Base-by-base conservation (phyloP, 2,329 filamentous ascomycete genomes). In the Metarhizium sp. region DNA sequence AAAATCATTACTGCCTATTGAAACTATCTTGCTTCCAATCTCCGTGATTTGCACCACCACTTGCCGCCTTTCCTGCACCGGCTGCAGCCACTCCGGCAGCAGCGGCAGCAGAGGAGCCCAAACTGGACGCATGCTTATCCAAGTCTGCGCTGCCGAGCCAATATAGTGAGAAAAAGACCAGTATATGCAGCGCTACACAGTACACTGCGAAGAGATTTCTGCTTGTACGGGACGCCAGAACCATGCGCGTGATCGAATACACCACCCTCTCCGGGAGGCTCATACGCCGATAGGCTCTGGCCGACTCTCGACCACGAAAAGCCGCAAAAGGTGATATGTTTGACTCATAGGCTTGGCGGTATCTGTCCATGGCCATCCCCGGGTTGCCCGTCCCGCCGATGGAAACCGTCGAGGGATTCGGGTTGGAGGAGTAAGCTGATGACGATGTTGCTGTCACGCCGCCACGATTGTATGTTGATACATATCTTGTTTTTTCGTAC, bases 401-500 rank as follows among this genome's bases (percentile, higher is more conserved):
- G 59, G 79, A 78, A 30, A 90, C 76, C 25, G 87, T 84, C 0
- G 88, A 87, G 0, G 89, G 85, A 66, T 92, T 95, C 2, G 90
- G 86, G 63, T 86, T 90, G 55, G 77, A 76, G 42, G 80, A 77
- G 47, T 85, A 87, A n/a, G 85, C 84, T 13, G 84, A 84, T 14
- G 81, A 80, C 5, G 82, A 82, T 11, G 84, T 82, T 43, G 75
- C 72, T 32, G 81, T 79, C 6, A 79, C 78, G 14, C 79, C 81
- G 49, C 81, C 81, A 53, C 92, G 85, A 69, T 86, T 95, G 75
- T 96, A 99, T 2, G 90, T 92, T 6, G 91, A 96, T 29, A 97
- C 85, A 68, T 99, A 99, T 62, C 94, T 84, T 18, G 92, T 96
- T 79, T 97, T 99, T 71, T 99, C 94, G 70, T 99, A 99, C 7